phyloP scores from a whole-genome alignment of 2,329 filamentous ascomycete genomes.

The Cladobotryum protrusum region DNA sequence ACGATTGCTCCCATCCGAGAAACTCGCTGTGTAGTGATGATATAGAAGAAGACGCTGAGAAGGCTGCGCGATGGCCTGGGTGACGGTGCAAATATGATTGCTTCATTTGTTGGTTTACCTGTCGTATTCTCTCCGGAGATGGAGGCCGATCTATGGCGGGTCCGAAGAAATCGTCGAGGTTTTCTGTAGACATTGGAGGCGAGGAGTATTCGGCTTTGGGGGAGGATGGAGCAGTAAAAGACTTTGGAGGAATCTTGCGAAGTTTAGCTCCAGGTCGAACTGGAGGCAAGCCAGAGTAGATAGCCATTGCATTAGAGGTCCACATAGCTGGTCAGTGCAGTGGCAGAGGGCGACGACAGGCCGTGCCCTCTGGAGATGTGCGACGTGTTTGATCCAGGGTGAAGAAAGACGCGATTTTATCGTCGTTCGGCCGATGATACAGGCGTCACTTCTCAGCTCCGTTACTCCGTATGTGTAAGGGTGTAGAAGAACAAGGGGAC shows the following conservation, averaged over 20 bases:
- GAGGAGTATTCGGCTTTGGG: constrained; percentile 4
- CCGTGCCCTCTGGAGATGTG: constrained; percentile 23
- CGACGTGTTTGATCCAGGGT: constrained; percentile 17
- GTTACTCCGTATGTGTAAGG: constrained; percentile 3
- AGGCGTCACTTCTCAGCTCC: not conserved
- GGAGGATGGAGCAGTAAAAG: constrained; percentile 63
- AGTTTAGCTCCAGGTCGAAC: not conserved
- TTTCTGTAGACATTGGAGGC: constrained; percentile 9
- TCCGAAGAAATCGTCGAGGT: constrained; percentile 40
- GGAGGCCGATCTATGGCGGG: constrained; percentile 56
- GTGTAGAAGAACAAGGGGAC: constrained; percentile 1
- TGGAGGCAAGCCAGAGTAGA: constrained; percentile 5
- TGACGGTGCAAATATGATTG: constrained; percentile 36
- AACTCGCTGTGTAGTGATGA: constrained; percentile 39
- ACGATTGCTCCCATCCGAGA: constrained; percentile 43
- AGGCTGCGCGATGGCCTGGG: constrained; percentile 33
- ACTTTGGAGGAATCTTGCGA: constrained; percentile 38
- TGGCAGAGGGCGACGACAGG: constrained; percentile 23
- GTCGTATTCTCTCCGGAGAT: constrained; percentile 53
- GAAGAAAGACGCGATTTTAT: constrained; percentile 1
- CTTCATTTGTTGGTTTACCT: constrained; percentile 54
- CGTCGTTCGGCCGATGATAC: not conserved
- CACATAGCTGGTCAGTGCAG: constrained; percentile 19
- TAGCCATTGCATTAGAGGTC: constrained; percentile 16
- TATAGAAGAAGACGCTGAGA: constrained; percentile 51